Base-by-base conservation (phyloP, 2,329 filamentous ascomycete genomes). In the Ceratocystis ficicola region DNA sequence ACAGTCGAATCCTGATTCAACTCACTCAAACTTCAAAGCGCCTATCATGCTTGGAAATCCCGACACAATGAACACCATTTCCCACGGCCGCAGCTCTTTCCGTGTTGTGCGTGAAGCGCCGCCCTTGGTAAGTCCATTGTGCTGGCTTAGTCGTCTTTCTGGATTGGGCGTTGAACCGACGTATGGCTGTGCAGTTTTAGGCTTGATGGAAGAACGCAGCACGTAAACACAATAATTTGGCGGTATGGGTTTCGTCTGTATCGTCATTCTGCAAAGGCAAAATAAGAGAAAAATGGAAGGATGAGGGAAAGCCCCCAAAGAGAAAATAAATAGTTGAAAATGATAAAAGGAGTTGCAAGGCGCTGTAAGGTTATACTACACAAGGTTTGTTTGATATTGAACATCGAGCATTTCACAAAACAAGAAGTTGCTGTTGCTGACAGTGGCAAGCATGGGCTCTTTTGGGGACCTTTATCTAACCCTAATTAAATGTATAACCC, bases 221-320 rank as follows among this genome's bases (percentile, higher is more conserved):
- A 97, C 83, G 74, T 99, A 97, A 73, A 94, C 95, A 70, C 89
- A 90, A 73, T 97, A 97, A 69, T 96, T 87, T 1, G 92, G 86
- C 8, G 93, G 93, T 25, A 97, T 90, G 0, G 80, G 85, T 70
- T 79, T 83, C 25, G 74, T 69, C 60, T 77, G 70, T 44, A 74
- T 72, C 12, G 76, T 70, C 77, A 81, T 81, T 46, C 6, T 65
- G 44, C 61, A 20, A 62, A 50, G 20, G 20, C n/a, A 15, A 20
- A 15, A 46, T 17, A 10, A 44, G 22, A 52, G 2, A 50, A 48
- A 62, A 30, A 20, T 17, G 8, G 20, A 30, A 30, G 50, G 1
- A 62, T 28, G n/a, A 32, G 17, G 12, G 41, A 44, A 44, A 62
- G 25, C 36, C 15, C n/a, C 3, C 17, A 3, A 15, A 41, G 12